Evolutionary conservation across 345 rosid species (phyloP).

Genomic region (Mallotus nudiflorus): DNA sequence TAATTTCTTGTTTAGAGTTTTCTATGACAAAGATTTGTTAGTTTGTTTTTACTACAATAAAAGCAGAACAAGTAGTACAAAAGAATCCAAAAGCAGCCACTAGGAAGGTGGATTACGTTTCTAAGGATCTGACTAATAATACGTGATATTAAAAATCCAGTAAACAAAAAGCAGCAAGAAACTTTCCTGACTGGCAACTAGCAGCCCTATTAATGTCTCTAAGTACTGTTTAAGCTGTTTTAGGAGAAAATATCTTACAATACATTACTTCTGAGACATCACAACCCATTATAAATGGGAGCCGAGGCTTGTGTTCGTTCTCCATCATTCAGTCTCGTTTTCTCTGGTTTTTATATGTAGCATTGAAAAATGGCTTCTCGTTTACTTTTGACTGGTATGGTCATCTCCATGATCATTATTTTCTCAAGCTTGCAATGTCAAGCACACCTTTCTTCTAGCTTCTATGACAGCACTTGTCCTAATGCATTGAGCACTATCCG

Average conservation of each 20-base stretch:
- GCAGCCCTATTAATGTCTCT: background rate
- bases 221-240: background rate
- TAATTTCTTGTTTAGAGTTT: no score
- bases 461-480: constrained; percentile 50
- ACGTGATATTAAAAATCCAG: no score
- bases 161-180: background rate
- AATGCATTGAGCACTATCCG: constrained; percentile 44
- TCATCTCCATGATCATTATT: background rate
- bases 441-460: constrained; percentile 51
- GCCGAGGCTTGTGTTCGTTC: background rate
- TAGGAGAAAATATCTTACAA: background rate
- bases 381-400: background rate
- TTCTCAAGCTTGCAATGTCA: constrained; percentile 16
- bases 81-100: no score
- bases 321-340: no score
- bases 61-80: no score
- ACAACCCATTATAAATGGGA: background rate
- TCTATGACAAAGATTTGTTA: no score
- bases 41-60: no score
- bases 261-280: no score
- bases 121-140: no score
- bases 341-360: no score
- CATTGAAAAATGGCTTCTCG: constrained; percentile 11
- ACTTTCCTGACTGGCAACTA: background rate
- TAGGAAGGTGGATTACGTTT: no score